A percentile compares a stretch with the other conserved stretches of the same genome.
These are phyloP conservation scores for Zhuliangozyma blackwelliae DNA, from an alignment of 1,139 yeast species.

Conservation along the genomic window DNA sequence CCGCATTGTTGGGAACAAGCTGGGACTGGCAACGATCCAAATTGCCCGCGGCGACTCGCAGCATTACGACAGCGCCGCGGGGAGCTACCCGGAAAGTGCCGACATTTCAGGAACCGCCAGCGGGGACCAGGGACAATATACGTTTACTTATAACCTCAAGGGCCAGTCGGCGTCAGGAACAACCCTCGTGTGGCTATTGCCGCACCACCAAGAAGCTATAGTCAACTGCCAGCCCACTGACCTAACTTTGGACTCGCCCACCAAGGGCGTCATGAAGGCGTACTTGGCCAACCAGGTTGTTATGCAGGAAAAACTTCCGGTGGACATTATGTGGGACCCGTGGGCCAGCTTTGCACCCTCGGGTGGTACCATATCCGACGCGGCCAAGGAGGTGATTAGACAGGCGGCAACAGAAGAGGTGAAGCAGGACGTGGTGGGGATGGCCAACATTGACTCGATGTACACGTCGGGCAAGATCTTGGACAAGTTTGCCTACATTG, in stretches of 20 bases:
- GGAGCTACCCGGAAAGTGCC: constrained; percentile 25
- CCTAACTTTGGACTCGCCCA: constrained; percentile 56
- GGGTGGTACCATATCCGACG: constrained; percentile 34
- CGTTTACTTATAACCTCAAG: constrained; percentile 23
- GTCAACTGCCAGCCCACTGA: constrained; percentile 31
- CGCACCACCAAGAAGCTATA: constrained; percentile 64
- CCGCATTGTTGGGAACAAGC: constrained; percentile 41
- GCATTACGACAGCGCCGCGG: constrained; percentile 52
- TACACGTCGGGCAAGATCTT: constrained; percentile 71
- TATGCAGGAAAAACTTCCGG: constrained; percentile 51
- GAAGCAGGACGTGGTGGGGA: constrained; percentile 49
- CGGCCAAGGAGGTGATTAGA: constrained; percentile 34
- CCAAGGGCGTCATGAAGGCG: constrained; percentile 64
- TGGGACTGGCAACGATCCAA: constrained; percentile 36
- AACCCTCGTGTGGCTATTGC: constrained; percentile 52
- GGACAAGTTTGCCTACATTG: constrained; percentile 71
- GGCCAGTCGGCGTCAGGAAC: constrained; percentile 29
- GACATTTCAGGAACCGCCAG: constrained; percentile 22
- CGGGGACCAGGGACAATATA: constrained; percentile 25
- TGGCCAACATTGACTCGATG: constrained; percentile 68
- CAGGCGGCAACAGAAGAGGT: constrained; percentile 51
- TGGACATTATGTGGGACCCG: constrained; percentile 52
- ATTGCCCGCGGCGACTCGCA: constrained; percentile 41
- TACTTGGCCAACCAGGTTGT: constrained; percentile 46
- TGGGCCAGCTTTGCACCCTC: constrained; percentile 42